A percentile compares a stretch with the other conserved stretches of the same genome.
phyloP scores from a whole-genome alignment of 257 asterid genomes.

The Scutellaria barbata region DNA sequence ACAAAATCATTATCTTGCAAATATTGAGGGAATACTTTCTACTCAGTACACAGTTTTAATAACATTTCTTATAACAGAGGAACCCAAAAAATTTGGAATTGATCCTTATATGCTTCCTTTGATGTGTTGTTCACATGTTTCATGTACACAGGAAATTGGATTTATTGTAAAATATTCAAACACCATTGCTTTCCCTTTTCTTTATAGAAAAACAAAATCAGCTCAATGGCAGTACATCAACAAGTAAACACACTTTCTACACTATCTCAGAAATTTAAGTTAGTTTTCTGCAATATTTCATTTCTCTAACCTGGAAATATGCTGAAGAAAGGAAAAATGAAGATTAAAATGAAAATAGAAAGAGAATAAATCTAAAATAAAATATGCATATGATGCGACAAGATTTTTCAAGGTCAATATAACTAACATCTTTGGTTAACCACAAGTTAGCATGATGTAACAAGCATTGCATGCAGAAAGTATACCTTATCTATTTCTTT shows the following conservation, averaged over 20 bases:
- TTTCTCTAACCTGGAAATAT: background rate
- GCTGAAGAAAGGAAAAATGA: background rate
- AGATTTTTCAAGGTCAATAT: background rate
- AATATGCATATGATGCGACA: background rate
- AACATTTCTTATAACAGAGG: background rate
- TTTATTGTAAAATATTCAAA: background rate
- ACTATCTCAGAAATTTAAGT: background rate
- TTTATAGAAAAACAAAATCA: background rate
- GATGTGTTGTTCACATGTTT: background rate
- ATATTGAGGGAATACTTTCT: background rate
- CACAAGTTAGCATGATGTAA: slow-evolving; percentile 22
- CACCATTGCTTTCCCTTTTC: background rate
- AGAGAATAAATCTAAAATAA: background rate
- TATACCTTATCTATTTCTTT: slow-evolving; percentile 64
- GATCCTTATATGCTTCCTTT: background rate
- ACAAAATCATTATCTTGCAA: background rate
- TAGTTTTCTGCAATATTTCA: background rate
- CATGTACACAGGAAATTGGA: background rate
- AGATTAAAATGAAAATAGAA: background rate
- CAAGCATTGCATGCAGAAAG: slow-evolving; percentile 24
- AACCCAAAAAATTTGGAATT: background rate
- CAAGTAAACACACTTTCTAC: background rate
- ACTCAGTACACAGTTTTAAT: background rate
- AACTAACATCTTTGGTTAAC: slow-evolving; percentile 5
- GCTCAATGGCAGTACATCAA: background rate